These are phyloP conservation scores for Penicillium sp. DNA, from an alignment of 2,329 filamentous ascomycete genomes.

Conservation along the genomic window DNA sequence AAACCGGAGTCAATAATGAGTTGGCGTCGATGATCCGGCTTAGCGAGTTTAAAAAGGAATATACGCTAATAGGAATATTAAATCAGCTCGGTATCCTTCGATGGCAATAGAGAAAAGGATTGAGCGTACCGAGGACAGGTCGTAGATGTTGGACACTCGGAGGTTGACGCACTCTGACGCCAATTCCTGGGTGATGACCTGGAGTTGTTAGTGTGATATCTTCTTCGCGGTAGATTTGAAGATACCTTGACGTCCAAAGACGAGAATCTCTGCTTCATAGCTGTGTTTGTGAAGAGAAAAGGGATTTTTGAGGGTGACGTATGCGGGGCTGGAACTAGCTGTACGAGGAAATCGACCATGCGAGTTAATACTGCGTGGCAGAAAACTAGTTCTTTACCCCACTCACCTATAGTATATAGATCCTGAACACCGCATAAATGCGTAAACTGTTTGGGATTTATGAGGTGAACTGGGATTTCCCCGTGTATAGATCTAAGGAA, in stretches of 20 bases:
- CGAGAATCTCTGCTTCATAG: slow-evolving; percentile 61
- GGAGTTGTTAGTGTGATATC: slow-evolving; percentile 16
- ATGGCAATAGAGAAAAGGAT: background rate
- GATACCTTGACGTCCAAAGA: slow-evolving; percentile 58
- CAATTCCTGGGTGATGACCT: slow-evolving; percentile 95
- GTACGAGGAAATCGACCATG: background rate
- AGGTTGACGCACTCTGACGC: slow-evolving; percentile 71
- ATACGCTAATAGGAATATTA: slow-evolving; percentile 62
- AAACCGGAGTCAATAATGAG: slow-evolving; percentile 93
- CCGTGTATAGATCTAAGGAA: background rate
- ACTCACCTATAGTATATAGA: background rate
- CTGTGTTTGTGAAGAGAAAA: slow-evolving; percentile 17
- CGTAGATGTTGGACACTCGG: slow-evolving; percentile 90
- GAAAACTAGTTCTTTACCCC: background rate
- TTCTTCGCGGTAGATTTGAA: background rate
- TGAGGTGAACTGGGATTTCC: background rate
- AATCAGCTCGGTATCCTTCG: slow-evolving; percentile 12
- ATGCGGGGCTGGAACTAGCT: slow-evolving; percentile 35
- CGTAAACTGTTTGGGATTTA: background rate
- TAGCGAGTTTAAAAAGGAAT: slow-evolving; percentile 91
- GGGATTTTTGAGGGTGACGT: slow-evolving; percentile 37
- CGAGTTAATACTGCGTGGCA: background rate
- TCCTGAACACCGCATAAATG: background rate
- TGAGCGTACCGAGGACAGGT: slow-evolving; percentile 71
- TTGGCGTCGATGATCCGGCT: slow-evolving; percentile 84